phyloP scores from a whole-genome alignment of 2,329 filamentous ascomycete species.

The Verruconis gallopava region DNA sequence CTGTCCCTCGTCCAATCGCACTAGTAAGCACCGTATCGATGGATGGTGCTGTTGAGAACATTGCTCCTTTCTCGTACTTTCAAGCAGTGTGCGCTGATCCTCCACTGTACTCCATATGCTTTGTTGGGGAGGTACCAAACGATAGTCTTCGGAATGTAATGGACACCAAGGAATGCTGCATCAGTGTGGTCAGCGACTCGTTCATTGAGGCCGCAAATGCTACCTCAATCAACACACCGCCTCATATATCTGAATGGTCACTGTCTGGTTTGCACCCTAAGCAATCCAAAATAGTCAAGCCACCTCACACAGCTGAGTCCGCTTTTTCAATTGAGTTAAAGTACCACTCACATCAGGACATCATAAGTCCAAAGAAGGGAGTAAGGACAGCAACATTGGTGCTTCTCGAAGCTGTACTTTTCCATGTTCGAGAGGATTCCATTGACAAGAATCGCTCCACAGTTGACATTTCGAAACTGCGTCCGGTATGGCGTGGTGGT shows the following conservation, averaged over 20 bases:
- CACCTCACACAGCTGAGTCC: constrained; percentile 3
- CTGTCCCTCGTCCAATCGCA: constrained; percentile 14
- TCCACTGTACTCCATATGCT: constrained; percentile 15
- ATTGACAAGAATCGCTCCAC: constrained; percentile 1
- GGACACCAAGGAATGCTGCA: constrained; percentile 13
- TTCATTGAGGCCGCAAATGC: constrained; percentile 14
- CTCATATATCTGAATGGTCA: constrained; percentile 12
- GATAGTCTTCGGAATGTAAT: constrained; percentile 14
- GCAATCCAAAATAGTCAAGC: not conserved
- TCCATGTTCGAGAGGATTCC: constrained; percentile 7
- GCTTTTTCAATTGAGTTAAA: constrained; percentile 8
- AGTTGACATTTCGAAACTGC: constrained; percentile 5
- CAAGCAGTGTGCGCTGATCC: constrained; percentile 17
- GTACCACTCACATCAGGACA: not conserved
- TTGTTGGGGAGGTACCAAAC: constrained; percentile 12
- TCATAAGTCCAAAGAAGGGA: not conserved
- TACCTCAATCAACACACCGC: constrained; percentile 13
- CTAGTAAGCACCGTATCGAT: constrained; percentile 12
- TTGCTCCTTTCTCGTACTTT: constrained; percentile 20
- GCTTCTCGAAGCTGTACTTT: constrained; percentile 6
- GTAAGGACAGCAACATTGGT: constrained; percentile 7
- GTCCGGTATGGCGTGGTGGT: constrained; percentile 6
- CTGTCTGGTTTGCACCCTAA: constrained; percentile 4
- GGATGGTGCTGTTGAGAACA: constrained; percentile 14
- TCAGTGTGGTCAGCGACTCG: constrained; percentile 14